Base-by-base conservation (phyloP, 495 filamentous ascomycete genomes). In the Umbilicaria muhlenbergii region DNA sequence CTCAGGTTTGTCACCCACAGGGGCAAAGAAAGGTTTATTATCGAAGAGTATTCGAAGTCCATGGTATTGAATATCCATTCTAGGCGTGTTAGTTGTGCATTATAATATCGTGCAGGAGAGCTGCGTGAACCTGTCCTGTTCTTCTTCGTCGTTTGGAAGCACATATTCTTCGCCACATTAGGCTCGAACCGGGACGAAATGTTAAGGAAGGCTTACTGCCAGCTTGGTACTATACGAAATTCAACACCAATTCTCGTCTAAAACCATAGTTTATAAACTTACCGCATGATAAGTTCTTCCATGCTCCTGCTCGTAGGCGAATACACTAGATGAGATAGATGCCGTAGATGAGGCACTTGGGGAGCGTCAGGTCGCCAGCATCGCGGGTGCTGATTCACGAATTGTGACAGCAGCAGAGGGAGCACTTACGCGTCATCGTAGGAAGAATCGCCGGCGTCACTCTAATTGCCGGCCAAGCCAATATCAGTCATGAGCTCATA, bases 1-100 rank as follows among this genome's bases (percentile, higher is more conserved):
- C 43, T 80, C 67, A 1, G 71, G 65, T n/a, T 69, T 58, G 10
- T 57, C 38, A 16, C 57, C 63, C 13, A 85, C 60, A 5, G 81
- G 81, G 0, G 81, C 69, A 3, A 78, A 59, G 49, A 67, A 71
- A 7, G 80, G 61, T 35, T 66, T 66, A n/a, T 78, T 77, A 18
- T 64, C 66, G 2, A 79, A 58, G 13, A 77, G 53, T 24, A 72
- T 54, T 12, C 61, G 58, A 31, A 70, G 65, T 35, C 71, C 62
- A 36, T 71, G 70, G 44, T 74, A 67, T 16, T 65, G 61, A 1
- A 71, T 53, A 41, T 71, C 64, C 38, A 71, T 57, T 10, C 68
- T 63, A 41, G 5, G 24, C 24, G 1, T 59, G 53, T 52, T 60
- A 56, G 43, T 64, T 58, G 39, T 54, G 45, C 6, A 33, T 16